These are phyloP conservation scores for Austroboletus festivus DNA, from an alignment of 768 basidiomycete species.

Conservation along the genomic window DNA sequence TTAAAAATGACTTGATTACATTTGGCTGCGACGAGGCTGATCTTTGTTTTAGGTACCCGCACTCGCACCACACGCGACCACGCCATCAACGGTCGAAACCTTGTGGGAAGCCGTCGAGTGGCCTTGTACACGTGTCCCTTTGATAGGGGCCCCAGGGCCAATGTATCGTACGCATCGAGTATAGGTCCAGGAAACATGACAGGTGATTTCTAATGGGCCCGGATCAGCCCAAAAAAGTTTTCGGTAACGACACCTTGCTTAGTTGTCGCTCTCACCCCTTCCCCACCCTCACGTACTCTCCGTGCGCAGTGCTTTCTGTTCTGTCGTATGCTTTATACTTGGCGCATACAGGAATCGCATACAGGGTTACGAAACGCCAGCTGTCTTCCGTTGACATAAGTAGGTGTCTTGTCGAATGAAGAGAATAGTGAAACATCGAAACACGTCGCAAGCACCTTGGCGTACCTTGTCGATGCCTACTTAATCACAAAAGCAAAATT, in stretches of 20 bases:
- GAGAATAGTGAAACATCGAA: neutral
- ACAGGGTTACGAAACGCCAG: no score
- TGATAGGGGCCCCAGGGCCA: neutral
- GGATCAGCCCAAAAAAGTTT: neutral
- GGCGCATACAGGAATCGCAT: no score
- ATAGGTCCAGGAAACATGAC: neutral
- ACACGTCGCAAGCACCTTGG: neutral
- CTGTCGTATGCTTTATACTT: no score
- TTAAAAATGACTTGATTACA: no score
- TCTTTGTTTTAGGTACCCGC: no score
- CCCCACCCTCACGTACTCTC: no score
- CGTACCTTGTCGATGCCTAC: no score
- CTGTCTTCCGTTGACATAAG: no score
- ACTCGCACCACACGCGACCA: neutral
- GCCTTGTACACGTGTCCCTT: neutral
- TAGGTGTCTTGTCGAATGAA: no score
- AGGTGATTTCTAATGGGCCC: neutral
- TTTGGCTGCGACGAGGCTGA: no score
- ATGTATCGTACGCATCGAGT: neutral
- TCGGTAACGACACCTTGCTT: neutral
- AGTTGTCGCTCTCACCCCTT: neutral
- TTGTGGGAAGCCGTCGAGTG: neutral
- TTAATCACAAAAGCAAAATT: no score
- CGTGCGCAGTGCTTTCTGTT: no score
- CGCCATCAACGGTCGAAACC: neutral